Conservation (phyloP, 2,329 filamentous ascomycete species). For the Dactylellina sp. region DNA sequence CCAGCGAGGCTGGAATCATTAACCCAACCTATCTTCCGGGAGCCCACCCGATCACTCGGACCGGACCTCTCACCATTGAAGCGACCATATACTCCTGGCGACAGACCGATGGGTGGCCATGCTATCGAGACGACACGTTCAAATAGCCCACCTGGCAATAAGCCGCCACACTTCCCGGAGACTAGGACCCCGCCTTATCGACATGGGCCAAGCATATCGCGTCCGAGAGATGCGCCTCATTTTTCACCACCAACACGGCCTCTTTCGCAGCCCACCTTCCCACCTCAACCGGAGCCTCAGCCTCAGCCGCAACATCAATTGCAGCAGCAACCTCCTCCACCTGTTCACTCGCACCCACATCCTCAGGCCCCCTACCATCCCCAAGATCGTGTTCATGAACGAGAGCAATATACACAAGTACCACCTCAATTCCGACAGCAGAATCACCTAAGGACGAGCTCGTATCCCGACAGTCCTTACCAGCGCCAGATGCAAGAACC, state of each 20-base stretch:
- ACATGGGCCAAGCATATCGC: slow-evolving; percentile 36
- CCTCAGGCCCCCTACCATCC: slow-evolving; percentile 32
- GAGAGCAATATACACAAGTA: slow-evolving; percentile 40
- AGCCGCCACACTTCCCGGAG: slow-evolving; percentile 39
- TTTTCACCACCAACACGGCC: slow-evolving; percentile 50
- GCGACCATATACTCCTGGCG: slow-evolving; percentile 50
- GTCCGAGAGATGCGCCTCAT: slow-evolving; percentile 35
- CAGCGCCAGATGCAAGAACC: slow-evolving; percentile 44
- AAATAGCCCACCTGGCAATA: slow-evolving; percentile 47
- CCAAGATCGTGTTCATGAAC: slow-evolving; percentile 37
- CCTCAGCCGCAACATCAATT: slow-evolving; percentile 10
- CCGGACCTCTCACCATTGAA: slow-evolving; percentile 53
- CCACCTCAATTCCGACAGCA: slow-evolving; percentile 42
- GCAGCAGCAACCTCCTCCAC: slow-evolving; percentile 10
- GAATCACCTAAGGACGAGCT: slow-evolving; percentile 45
- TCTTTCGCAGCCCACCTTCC: slow-evolving; percentile 48
- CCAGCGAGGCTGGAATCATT: slow-evolving; percentile 41
- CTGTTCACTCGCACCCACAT: slow-evolving; percentile 12
- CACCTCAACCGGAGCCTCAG: slow-evolving; percentile 33
- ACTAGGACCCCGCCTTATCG: slow-evolving; percentile 49
- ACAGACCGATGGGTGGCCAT: slow-evolving; percentile 48
- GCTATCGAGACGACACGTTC: slow-evolving; percentile 48
- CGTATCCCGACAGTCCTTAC: slow-evolving; percentile 46
- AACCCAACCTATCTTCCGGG: slow-evolving; percentile 45
- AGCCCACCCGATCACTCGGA: slow-evolving; percentile 34